phyloP scores from a whole-genome alignment of 805 yeast genomes.

The Saccharomycopsis fodiens region DNA sequence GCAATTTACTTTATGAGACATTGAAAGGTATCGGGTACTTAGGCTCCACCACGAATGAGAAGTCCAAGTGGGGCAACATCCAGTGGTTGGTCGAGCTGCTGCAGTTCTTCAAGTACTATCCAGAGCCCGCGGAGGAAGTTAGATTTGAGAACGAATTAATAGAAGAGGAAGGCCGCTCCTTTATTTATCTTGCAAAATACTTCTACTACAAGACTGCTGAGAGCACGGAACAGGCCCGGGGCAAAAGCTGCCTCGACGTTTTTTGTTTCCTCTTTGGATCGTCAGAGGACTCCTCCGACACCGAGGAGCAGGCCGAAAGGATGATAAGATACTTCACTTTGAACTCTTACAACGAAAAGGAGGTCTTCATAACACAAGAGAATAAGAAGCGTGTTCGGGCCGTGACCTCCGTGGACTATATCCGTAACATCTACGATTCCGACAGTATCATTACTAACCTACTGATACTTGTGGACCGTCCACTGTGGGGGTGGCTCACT shows the following conservation, averaged over 20 bases:
- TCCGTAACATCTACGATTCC: slow-evolving; percentile 16
- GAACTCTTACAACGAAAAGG: slow-evolving; percentile 16
- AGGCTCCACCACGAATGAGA: slow-evolving; percentile 74
- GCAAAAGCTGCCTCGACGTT: slow-evolving; percentile 7
- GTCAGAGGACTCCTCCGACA: not conserved
- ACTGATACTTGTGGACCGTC: not conserved
- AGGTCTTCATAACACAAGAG: slow-evolving; percentile 4
- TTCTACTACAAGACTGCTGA: slow-evolving; percentile 5
- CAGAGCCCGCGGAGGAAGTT: not conserved
- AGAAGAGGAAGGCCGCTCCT: not conserved
- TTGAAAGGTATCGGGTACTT: slow-evolving; percentile 51
- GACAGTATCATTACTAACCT: not conserved
- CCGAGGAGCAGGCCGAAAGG: slow-evolving; percentile 1
- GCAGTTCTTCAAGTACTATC: slow-evolving; percentile 11
- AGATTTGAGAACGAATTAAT: slow-evolving; percentile 10
- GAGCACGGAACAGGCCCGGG: not conserved
- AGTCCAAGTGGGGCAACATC: slow-evolving; percentile 21
- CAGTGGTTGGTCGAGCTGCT: slow-evolving; percentile 7
- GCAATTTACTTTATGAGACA: slow-evolving; percentile 5
- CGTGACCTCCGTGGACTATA: slow-evolving; percentile 13
- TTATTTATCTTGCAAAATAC: slow-evolving; percentile 13
- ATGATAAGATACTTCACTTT: slow-evolving; percentile 13
- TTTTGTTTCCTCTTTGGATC: not conserved
- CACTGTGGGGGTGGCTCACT: not conserved
- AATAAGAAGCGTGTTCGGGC: slow-evolving; percentile 5